Evolutionary conservation across 2,329 filamentous ascomycete genomes (phyloP).

Genomic region (Periconia sp.): DNA sequence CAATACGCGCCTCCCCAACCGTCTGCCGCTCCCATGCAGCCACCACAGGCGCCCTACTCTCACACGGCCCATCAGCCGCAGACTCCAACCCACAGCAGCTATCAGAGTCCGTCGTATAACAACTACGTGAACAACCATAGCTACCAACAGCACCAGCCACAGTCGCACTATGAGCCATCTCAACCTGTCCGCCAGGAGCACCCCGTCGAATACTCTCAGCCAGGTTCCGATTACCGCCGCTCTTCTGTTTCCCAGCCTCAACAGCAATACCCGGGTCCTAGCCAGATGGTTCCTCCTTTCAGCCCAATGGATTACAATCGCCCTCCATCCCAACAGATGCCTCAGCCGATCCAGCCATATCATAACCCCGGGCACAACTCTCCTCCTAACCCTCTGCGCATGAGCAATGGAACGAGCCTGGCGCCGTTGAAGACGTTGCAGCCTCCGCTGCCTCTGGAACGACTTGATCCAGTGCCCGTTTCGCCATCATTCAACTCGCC

Average conservation of each 20-base stretch:
- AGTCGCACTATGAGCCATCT: conserved; percentile 42
- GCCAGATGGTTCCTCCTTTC: conserved; percentile 38
- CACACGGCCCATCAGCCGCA: conserved; percentile 25
- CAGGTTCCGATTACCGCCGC: conserved; percentile 43
- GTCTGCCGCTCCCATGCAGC: conserved; percentile 40
- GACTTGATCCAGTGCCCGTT: conserved; percentile 41
- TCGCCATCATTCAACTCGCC: conserved; percentile 48
- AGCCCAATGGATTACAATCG: conserved; percentile 42
- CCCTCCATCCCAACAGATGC: conserved; percentile 32
- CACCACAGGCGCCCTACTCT: conserved; percentile 37
- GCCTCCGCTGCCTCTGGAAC: conserved; percentile 32
- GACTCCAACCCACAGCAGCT: conserved; percentile 27
- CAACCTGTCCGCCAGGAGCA: conserved; percentile 40
- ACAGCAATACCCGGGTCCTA: conserved; percentile 38
- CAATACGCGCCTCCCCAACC: conserved; percentile 36
- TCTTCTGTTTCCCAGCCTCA: conserved; percentile 39
- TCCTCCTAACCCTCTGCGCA: conserved; percentile 28
- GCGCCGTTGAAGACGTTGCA: conserved; percentile 48
- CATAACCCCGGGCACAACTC: conserved; percentile 37
- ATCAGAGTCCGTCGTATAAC: conserved; percentile 43
- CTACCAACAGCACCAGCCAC: conserved; percentile 41
- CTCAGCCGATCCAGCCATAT: conserved; percentile 35
- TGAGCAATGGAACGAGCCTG: conserved; percentile 39
- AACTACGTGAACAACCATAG: conserved; percentile 40
- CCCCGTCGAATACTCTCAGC: conserved; percentile 41